Conservation (phyloP, 2,329 filamentous ascomycete genomes). For the Aschersonia sp. region DNA sequence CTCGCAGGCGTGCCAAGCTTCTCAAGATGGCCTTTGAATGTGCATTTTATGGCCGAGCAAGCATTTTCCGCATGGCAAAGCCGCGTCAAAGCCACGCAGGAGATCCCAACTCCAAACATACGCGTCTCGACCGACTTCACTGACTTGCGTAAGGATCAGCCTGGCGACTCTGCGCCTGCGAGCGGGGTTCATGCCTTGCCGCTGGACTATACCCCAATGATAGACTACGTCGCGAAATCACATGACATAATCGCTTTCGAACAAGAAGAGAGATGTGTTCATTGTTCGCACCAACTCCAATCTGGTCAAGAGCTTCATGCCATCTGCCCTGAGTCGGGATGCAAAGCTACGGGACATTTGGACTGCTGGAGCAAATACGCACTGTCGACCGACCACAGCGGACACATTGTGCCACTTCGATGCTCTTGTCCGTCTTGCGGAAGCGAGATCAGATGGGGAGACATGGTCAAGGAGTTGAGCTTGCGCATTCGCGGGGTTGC, state of each 20-base stretch:
- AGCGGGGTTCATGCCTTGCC: slow-evolving; percentile 40
- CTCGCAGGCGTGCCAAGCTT: slow-evolving; percentile 72
- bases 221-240: slow-evolving; percentile 39
- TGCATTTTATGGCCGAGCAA: slow-evolving; percentile 66
- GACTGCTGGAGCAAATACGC: slow-evolving; percentile 44
- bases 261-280: slow-evolving; percentile 36
- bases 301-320: slow-evolving; percentile 37
- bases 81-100: slow-evolving; percentile 35
- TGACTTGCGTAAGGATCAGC: slow-evolving; percentile 6
- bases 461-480: slow-evolving; percentile 72
- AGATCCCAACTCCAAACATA: slow-evolving; percentile 31
- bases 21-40: slow-evolving; percentile 61
- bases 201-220: slow-evolving; percentile 39
- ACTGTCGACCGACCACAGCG: slow-evolving; percentile 20
- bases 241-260: slow-evolving; percentile 40
- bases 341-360: slow-evolving; percentile 43
- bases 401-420: slow-evolving; percentile 46
- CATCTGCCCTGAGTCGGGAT: slow-evolving; percentile 38
- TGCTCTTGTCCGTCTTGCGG: slow-evolving; percentile 62
- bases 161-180: slow-evolving; percentile 4
- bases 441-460: slow-evolving; percentile 49
- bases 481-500: slow-evolving; percentile 56
- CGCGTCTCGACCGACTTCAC: slow-evolving; percentile 42
- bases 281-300: slow-evolving; percentile 32
- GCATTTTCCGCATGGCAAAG: slow-evolving; percentile 54